Evolutionary conservation across 108 stramenopile species (phyloP), one percentile per base, ranked within the genome.

Genomic region (Chaetoceros tenuissimus): DNA sequence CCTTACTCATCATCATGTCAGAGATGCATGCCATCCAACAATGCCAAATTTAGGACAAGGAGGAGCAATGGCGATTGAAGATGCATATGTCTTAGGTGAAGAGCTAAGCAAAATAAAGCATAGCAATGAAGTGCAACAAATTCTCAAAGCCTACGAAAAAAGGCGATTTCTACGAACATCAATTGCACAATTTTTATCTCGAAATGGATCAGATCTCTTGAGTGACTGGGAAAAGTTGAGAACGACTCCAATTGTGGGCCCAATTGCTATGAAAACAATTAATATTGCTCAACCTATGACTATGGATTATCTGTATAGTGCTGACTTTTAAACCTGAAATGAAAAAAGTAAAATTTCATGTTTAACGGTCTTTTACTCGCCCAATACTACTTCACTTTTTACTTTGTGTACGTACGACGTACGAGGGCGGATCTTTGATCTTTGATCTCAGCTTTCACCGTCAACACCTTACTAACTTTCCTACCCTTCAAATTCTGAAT

Each of bases 1-100:
- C 49, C 24, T 16, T 17, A 18, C 50, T 21, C 48, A 48, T n/a
- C n/a, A n/a, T n/a, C n/a, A n/a, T n/a, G n/a, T n/a, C n/a, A n/a
- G n/a, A 1, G 60, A 62, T 29, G 60, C 60, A 8, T 49, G 49
- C 16, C 60, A 62, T 28, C 60, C 60, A 22, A 62, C 51, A 31
- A 62, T 51, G 60, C 60, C 60, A 22, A 62, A 62, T 29, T 51
- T 62, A 20, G 60, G 60, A 17, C 60, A 62, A 51, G 60, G 60
- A 16, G 60, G 60, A 51, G 60, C 60, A 13, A 51, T 51, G 49
- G 60, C 50, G 7, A 62, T 62, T 21, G 60, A 62, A 51, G 60
- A 62, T 62, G 60, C 60, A 22, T 53, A 52, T 2, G 60, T 62
- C 8, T 7, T 55, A 13, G 54, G 26, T 17, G 3, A 17, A 28